Evolutionary conservation across 225 moss, liverwort and hornwort genomes (phyloP).

Genomic region (Bryum argenteum): DNA sequence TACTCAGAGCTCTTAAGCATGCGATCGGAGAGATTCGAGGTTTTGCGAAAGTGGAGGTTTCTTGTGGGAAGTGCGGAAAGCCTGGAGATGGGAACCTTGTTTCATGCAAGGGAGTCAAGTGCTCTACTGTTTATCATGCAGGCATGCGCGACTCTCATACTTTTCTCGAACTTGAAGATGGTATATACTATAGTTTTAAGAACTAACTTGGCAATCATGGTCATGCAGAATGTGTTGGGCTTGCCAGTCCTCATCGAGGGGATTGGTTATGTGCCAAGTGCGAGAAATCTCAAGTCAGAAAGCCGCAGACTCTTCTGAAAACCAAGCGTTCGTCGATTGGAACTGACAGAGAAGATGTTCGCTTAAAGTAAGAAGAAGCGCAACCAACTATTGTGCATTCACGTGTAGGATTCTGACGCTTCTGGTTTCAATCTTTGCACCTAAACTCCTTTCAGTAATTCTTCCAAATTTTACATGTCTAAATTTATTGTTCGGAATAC

Average conservation of each 20-base stretch:
- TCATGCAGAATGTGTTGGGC: slow-evolving; percentile 44
- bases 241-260: slow-evolving; percentile 34
- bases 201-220: slow-evolving; percentile 21
- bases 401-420: neutral
- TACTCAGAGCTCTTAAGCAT: slow-evolving; percentile 51
- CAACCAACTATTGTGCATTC: neutral
- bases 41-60: slow-evolving; percentile 36
- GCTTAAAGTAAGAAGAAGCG: slow-evolving; percentile 35
- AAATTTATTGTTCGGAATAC: neutral
- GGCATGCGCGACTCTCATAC: slow-evolving; percentile 23
- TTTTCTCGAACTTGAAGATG: neutral
- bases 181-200: neutral
- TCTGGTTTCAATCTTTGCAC: slow-evolving; percentile 1
- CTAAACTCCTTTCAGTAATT: neutral
- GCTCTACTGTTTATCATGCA: slow-evolving; percentile 42
- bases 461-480: neutral
- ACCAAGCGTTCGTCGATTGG: slow-evolving; percentile 38
- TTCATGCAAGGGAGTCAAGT: slow-evolving; percentile 48
- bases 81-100: slow-evolving; percentile 37
- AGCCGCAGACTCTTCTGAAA: slow-evolving; percentile 34
- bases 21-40: slow-evolving; percentile 54
- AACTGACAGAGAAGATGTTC: slow-evolving; percentile 49
- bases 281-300: slow-evolving; percentile 45
- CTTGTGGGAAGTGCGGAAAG: slow-evolving; percentile 49
- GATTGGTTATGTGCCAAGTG: slow-evolving; percentile 54